Percentiles rank a stretch among this genome's conserved stretches.
Evolutionary conservation across 345 rosid species (phyloP).

Genomic region (Orychophragmus violaceus): DNA sequence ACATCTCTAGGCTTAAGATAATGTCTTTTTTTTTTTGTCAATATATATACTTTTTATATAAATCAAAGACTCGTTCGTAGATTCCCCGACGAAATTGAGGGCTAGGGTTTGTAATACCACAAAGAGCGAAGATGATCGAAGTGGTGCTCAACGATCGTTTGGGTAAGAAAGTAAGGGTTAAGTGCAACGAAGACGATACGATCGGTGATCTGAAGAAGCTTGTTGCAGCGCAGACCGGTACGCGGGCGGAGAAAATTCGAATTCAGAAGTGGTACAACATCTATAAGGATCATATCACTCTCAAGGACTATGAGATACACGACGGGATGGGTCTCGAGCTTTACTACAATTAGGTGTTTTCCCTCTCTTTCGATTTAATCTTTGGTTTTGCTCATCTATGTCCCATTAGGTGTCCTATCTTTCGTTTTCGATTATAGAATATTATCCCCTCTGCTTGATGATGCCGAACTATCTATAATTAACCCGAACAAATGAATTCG

Average conservation of each 20-base stretch:
- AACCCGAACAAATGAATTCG: too few species aligned
- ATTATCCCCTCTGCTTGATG: background rate
- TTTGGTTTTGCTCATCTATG: background rate
- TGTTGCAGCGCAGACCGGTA: too few species aligned
- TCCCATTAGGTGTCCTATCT: background rate
- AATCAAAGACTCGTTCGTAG: too few species aligned
- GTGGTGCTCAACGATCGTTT: conserved; percentile 69
- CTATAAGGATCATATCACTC: conserved; percentile 81
- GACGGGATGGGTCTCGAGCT: conserved; percentile 83
- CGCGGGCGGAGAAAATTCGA: too few species aligned
- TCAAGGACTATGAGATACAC: conserved; percentile 68
- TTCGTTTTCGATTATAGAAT: background rate
- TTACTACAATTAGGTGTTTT: conserved; percentile 43
- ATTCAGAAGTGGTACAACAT: too few species aligned
- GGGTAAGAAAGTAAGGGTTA: too few species aligned
- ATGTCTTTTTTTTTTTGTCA: too few species aligned
- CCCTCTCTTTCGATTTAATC: background rate
- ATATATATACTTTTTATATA: too few species aligned
- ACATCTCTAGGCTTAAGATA: too few species aligned
- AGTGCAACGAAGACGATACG: too few species aligned
- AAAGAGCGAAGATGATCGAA: conserved; percentile 46
- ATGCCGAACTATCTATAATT: too few species aligned
- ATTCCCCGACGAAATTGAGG: conserved; percentile 1
- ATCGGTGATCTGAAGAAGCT: too few species aligned
- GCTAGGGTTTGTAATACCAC: conserved; percentile 1